These are phyloP conservation scores for Raddia guianensis DNA, from an alignment of 176 grass and related monocot species.

Conservation along the genomic window DNA sequence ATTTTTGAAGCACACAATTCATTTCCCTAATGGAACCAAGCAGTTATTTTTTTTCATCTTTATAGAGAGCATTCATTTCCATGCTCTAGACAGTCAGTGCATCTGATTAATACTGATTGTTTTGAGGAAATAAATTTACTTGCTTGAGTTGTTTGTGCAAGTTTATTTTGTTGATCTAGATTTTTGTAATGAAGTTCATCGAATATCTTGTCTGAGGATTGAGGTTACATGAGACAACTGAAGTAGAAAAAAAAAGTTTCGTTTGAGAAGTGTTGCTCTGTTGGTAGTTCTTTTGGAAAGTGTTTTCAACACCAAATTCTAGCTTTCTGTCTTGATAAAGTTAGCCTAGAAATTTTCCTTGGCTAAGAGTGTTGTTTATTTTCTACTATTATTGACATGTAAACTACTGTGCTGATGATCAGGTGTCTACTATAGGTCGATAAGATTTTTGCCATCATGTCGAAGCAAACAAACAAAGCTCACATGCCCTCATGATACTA, in stretches of 20 bases:
- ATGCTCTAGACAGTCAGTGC: no score
- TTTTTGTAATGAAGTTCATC: slow-evolving; percentile 11
- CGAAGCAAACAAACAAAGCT: slow-evolving; percentile 1
- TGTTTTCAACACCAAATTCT: slow-evolving; percentile 2
- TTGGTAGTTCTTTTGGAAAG: slow-evolving; percentile 24
- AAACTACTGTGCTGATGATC: neutral
- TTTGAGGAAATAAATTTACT: no score
- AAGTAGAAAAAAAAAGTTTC: neutral
- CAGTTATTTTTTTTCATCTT: neutral
- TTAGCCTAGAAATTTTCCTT: neutral
- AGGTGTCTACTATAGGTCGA: neutral
- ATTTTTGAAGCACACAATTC: neutral
- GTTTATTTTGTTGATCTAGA: slow-evolving; percentile 25
- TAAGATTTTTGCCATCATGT: slow-evolving; percentile 13
- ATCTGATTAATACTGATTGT: no score
- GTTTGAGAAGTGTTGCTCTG: neutral
- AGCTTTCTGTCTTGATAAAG: neutral
- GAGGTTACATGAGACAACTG: neutral
- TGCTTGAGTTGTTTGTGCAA: neutral
- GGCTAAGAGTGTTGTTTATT: neutral
- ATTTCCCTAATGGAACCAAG: slow-evolving; percentile 14
- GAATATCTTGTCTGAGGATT: slow-evolving; percentile 4
- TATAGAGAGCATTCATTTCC: neutral
- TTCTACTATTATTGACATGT: neutral
- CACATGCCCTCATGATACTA: neutral